Evolutionary conservation across 164 flowering plant species (phyloP), one percentile per base, ranked within the genome.

Genomic region (Brasenia schreberi): DNA sequence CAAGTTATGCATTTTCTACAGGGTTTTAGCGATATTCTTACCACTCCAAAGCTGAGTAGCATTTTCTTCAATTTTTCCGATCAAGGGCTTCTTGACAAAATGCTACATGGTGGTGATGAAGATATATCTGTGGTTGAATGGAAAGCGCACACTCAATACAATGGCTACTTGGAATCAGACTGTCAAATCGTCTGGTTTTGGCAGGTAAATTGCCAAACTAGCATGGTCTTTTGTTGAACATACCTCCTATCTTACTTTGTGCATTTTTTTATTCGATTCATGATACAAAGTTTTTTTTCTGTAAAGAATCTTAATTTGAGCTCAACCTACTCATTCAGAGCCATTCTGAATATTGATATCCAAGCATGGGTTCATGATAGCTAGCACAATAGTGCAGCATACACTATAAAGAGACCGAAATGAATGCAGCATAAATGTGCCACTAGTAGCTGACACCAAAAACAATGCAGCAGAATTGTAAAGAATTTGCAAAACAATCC

Each of bases 101-200:
- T 93, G 90, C 81, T 90, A 43, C 77, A 79, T 77, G 98, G 98
- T 61, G 84, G 87, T 72, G 92, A 81, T 69, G 71, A 65, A 69
- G 79, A 77, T 53, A 81, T 93, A 18, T 79, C 75, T 72, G 80
- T 89, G 19, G 81, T 84, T 42, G 98, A 90, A 73, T 93, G 98
- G 98, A 89, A 82, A 75, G 85, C 84, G 23, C 92, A 93, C 76
- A 89, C 98, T 14, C 87, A 84, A 19, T 93, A 93, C 71, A 75
- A 81, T 74, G 96, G 95, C 67, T 93, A 79, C 74, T 78, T 80
- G 65, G 89, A 82, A 68, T 77, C 78, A 56, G 98, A 93, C 75
- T 68, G 70, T 66, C 92, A 87, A 70, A 90, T 93, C 73, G 63
- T 60, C 64, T 90, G 97, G 98, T 93, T 94, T 65, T 94, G 98